These are phyloP conservation scores for Chlamydomonas schloesseri DNA, from an alignment of 139 green algal genomes.

Conservation along the genomic window DNA sequence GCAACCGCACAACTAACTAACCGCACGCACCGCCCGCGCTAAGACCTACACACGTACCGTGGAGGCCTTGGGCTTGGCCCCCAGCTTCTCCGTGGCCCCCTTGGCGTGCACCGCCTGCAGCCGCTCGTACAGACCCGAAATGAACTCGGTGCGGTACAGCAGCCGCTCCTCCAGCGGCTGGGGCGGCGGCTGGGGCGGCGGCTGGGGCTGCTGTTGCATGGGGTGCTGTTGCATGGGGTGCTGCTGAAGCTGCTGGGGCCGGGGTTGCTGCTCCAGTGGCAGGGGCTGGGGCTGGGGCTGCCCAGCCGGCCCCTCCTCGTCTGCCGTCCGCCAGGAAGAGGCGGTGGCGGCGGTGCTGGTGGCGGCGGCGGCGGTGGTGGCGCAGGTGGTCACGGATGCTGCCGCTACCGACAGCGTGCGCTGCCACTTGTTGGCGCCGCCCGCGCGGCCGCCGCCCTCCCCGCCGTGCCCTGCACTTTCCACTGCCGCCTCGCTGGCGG, in stretches of 20 bases:
- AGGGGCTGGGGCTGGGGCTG: too few relatives aligned
- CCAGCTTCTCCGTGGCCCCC: not conserved
- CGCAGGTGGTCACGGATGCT: not conserved
- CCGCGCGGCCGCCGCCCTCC: too few relatives aligned
- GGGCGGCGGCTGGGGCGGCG: too few relatives aligned
- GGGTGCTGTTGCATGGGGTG: not conserved
- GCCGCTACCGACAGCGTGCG: not conserved
- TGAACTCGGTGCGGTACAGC: not conserved
- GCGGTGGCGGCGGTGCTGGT: not conserved
- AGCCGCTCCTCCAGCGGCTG: not conserved
- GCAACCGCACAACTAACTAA: too few relatives aligned
- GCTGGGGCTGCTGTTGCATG: not conserved
- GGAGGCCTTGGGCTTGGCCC: not conserved
- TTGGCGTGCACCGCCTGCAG: not conserved
- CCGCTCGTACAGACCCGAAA: slow-evolving; percentile 12
- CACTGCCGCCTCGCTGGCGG: too few relatives aligned
- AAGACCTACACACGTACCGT: not conserved
- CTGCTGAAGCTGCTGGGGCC: too few relatives aligned
- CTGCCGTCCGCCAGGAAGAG: too few relatives aligned
- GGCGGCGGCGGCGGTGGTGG: not conserved
- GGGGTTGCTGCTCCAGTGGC: not conserved
- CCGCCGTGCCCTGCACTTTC: too few relatives aligned
- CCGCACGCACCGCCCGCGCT: too few relatives aligned
- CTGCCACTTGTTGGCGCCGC: not conserved
- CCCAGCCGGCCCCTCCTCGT: too few relatives aligned